phyloP scores from a whole-genome alignment of 129 eudicot genomes.

The Helianthus tuberosus region DNA sequence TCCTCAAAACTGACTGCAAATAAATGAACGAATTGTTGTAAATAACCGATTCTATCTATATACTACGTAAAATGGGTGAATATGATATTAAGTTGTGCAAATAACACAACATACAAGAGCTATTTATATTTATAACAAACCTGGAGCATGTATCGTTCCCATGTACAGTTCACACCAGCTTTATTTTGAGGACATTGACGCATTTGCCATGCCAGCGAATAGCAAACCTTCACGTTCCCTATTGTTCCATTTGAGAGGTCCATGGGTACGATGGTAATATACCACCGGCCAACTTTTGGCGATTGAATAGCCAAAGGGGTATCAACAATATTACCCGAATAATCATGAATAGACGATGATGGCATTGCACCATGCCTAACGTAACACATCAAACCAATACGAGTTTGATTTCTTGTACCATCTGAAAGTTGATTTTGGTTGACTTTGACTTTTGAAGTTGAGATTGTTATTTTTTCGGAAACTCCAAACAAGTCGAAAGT shows the following conservation, averaged over 20 bases:
- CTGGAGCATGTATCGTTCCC: slow-evolving; percentile 42
- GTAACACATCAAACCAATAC: slow-evolving; percentile 35
- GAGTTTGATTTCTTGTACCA: slow-evolving; percentile 7
- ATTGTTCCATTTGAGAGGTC: slow-evolving; percentile 10
- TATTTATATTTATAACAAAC: slow-evolving; percentile 18
- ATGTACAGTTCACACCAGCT: slow-evolving; percentile 39
- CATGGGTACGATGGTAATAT: slow-evolving; percentile 30
- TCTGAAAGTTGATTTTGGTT: slow-evolving; percentile 20
- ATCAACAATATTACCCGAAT: slow-evolving; percentile 28
- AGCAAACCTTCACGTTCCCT: slow-evolving; percentile 22
- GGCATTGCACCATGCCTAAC: slow-evolving; percentile 45
- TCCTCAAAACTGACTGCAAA: slow-evolving; percentile 69
- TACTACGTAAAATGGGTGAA: neutral
- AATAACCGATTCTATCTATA: neutral
- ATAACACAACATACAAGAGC: slow-evolving; percentile 4
- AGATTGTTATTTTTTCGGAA: slow-evolving; percentile 28
- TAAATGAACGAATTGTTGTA: neutral
- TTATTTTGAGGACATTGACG: slow-evolving; percentile 38
- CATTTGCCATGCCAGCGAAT: slow-evolving; percentile 33
- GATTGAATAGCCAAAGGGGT: slow-evolving; percentile 29
- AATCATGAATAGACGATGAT: slow-evolving; percentile 35
- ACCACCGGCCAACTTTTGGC: slow-evolving; percentile 43
- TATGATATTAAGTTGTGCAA: neutral
- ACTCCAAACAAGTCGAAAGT: slow-evolving; percentile 21
- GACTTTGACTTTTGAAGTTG: slow-evolving; percentile 21